Evolutionary conservation across 192 early-diverging fungal genomes (phyloP).

Genomic region (Obelidium mucronatum): DNA sequence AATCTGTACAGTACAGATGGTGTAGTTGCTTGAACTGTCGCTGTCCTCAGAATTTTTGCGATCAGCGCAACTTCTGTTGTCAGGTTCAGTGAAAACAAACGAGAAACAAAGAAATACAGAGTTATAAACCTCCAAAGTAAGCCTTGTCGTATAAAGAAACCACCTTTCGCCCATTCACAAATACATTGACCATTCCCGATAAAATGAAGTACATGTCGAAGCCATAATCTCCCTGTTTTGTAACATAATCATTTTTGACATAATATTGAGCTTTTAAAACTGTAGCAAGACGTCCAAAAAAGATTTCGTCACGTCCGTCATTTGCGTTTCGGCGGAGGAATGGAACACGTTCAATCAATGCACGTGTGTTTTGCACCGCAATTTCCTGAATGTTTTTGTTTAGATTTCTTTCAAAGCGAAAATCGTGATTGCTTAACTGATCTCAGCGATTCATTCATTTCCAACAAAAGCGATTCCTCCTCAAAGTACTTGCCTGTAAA

Average conservation of each 20-base stretch:
- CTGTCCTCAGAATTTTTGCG: background rate
- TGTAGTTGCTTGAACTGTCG: too few relatives aligned
- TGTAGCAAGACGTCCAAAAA: constrained; percentile 32
- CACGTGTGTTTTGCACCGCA: constrained; percentile 22
- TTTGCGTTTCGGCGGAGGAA: constrained; percentile 35
- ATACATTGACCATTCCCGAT: constrained; percentile 31
- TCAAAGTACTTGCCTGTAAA: constrained; percentile 47
- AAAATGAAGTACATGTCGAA: constrained; percentile 53
- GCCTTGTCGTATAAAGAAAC: background rate
- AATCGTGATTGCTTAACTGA: background rate
- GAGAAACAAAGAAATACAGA: constrained; percentile 8
- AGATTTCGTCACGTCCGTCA: constrained; percentile 37
- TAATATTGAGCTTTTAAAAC: constrained; percentile 23
- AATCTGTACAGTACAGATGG: background rate
- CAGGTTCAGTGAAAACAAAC: constrained; percentile 42
- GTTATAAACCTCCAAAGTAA: background rate
- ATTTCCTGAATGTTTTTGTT: constrained; percentile 28
- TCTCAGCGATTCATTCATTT: constrained; percentile 41
- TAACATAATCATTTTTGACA: constrained; percentile 28
- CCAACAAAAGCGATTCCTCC: constrained; percentile 53
- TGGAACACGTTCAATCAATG: constrained; percentile 38
- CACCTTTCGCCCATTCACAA: constrained; percentile 47
- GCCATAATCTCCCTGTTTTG: constrained; percentile 16
- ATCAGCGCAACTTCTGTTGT: background rate
- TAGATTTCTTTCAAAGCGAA: constrained; percentile 14